Evolutionary conservation across 306 rosid genomes (phyloP).

Genomic region (Inga leiocalycina): DNA sequence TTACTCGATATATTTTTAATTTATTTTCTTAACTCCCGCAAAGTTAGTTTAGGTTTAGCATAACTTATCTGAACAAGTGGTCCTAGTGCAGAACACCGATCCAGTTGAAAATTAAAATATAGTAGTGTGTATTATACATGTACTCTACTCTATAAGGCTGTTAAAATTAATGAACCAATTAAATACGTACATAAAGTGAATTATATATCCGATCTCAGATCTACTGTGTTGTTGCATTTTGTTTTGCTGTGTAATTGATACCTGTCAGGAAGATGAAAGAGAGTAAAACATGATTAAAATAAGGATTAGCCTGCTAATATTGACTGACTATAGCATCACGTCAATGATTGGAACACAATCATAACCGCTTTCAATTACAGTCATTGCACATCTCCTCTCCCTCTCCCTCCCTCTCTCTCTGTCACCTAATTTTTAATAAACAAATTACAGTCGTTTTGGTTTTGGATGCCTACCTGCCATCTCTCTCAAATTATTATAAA

Average conservation of each 20-base stretch:
- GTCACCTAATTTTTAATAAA: not conserved
- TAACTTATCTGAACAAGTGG: no score
- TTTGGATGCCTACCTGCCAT: slow-evolving; percentile 1
- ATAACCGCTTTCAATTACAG: slow-evolving; percentile 13
- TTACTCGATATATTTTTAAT: no score
- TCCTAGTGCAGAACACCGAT: no score
- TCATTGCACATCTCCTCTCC: not conserved
- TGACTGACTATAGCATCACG: slow-evolving; percentile 41
- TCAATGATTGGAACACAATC: slow-evolving; percentile 39
- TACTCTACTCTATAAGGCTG: not conserved
- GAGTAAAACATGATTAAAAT: not conserved
- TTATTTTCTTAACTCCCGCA: no score
- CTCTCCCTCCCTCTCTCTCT: not conserved
- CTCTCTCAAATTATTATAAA: not conserved
- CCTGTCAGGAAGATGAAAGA: slow-evolving; percentile 24
- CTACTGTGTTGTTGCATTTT: not conserved
- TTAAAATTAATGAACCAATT: not conserved
- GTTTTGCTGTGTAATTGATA: not conserved
- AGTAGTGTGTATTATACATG: no score
- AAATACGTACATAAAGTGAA: not conserved
- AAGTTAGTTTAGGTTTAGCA: no score
- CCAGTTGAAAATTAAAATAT: no score
- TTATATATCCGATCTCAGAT: not conserved
- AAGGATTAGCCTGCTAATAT: slow-evolving; percentile 27
- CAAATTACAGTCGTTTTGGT: not conserved